A percentile compares a stretch with the other conserved stretches of the same genome.
Conservation (phyloP, 257 asterid species). For the Penstemon davidsonii region DNA sequence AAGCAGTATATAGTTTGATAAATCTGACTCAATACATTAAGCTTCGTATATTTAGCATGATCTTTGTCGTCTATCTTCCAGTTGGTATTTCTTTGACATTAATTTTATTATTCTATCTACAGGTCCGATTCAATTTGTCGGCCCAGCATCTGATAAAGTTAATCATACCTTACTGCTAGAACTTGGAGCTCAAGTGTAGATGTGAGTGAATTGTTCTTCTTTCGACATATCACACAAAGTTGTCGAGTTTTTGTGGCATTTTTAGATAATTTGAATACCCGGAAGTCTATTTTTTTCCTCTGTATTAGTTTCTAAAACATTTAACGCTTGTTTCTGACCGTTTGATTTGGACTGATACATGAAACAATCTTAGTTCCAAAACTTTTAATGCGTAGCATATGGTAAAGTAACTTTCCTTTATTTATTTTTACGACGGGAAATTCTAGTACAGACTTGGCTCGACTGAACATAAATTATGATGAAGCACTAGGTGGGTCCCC, state of each 20-base stretch:
- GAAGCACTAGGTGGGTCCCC: no score
- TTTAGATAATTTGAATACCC: neutral
- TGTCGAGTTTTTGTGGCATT: constrained; percentile 10
- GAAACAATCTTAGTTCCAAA: neutral
- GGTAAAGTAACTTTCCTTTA: neutral
- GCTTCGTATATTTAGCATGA: neutral
- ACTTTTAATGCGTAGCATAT: neutral
- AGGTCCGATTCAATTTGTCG: constrained; percentile 94
- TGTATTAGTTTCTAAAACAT: constrained; percentile 10
- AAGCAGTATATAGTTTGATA: neutral
- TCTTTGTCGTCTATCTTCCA: neutral
- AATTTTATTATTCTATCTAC: constrained; percentile 12
- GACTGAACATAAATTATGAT: no score
- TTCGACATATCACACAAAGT: constrained; percentile 11
- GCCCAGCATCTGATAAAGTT: constrained; percentile 61
- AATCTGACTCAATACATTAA: neutral
- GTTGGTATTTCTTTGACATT: neutral
- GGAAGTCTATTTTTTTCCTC: neutral
- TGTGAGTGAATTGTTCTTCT: constrained; percentile 23
- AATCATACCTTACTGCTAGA: constrained; percentile 89
- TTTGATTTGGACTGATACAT: neutral
- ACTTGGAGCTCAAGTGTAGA: constrained; percentile 45
- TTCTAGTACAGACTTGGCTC: no score
- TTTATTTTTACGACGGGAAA: no score
- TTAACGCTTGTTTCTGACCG: neutral